These are phyloP conservation scores for Coniosporium uncinatum DNA, from an alignment of 2,329 filamentous ascomycete genomes.

Conservation along the genomic window DNA sequence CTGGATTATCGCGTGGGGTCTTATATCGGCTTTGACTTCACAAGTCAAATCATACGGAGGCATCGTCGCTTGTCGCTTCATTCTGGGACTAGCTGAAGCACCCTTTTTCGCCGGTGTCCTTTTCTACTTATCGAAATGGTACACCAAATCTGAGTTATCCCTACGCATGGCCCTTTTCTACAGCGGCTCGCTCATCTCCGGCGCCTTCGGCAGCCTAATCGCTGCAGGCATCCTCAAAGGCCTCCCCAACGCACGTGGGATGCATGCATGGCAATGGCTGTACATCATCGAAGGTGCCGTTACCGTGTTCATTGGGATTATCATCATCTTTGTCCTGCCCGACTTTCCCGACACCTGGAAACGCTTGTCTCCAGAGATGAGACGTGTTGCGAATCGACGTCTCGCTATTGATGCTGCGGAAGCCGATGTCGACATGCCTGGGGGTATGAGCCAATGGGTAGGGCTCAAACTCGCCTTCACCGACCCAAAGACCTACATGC, in stretches of 20 bases:
- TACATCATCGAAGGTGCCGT: constrained; percentile 33
- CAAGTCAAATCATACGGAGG: constrained; percentile 23
- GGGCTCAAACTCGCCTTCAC: constrained; percentile 5
- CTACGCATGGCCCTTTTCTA: constrained; percentile 28
- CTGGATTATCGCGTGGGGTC: constrained; percentile 37
- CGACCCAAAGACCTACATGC: constrained; percentile 6
- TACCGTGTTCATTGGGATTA: constrained; percentile 24
- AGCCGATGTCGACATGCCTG: background rate
- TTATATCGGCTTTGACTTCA: constrained; percentile 27
- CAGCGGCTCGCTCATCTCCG: constrained; percentile 29
- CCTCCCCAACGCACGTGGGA: constrained; percentile 29
- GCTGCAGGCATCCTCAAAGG: constrained; percentile 24
- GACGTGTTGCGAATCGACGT: constrained; percentile 3
- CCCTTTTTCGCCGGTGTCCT: constrained; percentile 24
- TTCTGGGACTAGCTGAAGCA: constrained; percentile 27
- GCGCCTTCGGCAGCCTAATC: constrained; percentile 33
- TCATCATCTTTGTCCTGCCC: constrained; percentile 12
- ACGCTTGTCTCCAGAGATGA: constrained; percentile 2
- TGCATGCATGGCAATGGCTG: constrained; percentile 34
- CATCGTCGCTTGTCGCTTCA: constrained; percentile 28
- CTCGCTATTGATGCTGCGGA: constrained; percentile 5
- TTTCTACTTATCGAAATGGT: constrained; percentile 25
- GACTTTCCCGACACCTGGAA: constrained; percentile 5
- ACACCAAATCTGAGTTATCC: constrained; percentile 28
- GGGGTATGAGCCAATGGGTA: background rate